Conservation (phyloP, 2,329 filamentous ascomycete species). For the Gyromitra esculenta region DNA sequence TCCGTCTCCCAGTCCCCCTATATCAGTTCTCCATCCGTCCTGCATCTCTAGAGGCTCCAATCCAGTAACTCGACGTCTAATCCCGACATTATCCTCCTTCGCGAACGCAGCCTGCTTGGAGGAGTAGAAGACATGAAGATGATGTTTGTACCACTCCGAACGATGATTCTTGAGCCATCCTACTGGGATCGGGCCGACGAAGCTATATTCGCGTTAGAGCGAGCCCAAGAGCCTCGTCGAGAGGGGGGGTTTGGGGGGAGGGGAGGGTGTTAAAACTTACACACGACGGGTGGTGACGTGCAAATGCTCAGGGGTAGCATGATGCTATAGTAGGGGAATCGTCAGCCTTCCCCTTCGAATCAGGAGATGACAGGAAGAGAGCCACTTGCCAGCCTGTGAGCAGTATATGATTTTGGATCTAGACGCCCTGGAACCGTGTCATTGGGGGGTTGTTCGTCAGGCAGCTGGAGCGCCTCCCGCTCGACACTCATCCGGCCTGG, state of each 20-base stretch:
- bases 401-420: constrained; percentile 56
- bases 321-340: constrained; percentile 52
- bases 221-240: constrained; percentile 13
- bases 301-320: constrained; percentile 57
- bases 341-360: constrained; percentile 2
- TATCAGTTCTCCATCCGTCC: constrained; percentile 12
- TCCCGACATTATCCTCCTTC: constrained; percentile 53
- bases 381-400: constrained; percentile 56
- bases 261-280: constrained; percentile 40
- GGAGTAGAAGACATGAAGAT: constrained; percentile 56
- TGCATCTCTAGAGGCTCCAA: constrained; percentile 1
- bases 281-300: constrained; percentile 57
- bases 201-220: constrained; percentile 45
- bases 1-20: constrained; percentile 20
- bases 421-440: constrained; percentile 31
- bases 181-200: constrained; percentile 57
- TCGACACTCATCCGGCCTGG: constrained; percentile 38
- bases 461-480: constrained; percentile 22
- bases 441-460: constrained; percentile 19
- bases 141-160: constrained; percentile 56
- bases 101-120: constrained; percentile 54
- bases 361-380: constrained; percentile 2
- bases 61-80: constrained; percentile 50
- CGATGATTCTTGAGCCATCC: constrained; percentile 58
- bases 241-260: background rate